Evolutionary conservation across 2,329 filamentous ascomycete genomes (phyloP).

Genomic region (Hypoxylon sp.): DNA sequence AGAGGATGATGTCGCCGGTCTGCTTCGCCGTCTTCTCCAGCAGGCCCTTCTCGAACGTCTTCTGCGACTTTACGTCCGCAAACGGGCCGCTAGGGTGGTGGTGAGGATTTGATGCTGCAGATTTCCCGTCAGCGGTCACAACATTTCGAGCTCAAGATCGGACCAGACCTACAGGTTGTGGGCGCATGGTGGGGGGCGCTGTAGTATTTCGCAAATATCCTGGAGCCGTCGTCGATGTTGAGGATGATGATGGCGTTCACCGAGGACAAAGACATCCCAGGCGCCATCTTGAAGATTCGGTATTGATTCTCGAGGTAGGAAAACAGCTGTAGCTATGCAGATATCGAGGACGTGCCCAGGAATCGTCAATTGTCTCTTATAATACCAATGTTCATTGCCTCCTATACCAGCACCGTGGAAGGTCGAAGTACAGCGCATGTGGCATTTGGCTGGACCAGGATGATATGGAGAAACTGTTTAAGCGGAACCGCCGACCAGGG

Average conservation of each 20-base stretch:
- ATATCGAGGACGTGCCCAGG: constrained; percentile 21
- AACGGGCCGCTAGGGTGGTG: constrained; percentile 79
- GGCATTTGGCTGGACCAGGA: constrained; percentile 33
- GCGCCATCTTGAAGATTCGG: constrained; percentile 69
- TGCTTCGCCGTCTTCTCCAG: constrained; percentile 97
- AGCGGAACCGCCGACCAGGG: constrained; percentile 33
- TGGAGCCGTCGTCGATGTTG: constrained; percentile 87
- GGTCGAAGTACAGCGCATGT: constrained; percentile 36
- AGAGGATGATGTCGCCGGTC: constrained; percentile 94
- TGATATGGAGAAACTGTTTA: constrained; percentile 44
- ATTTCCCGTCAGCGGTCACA: constrained; percentile 41
- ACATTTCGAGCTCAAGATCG: background rate
- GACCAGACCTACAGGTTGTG: constrained; percentile 46
- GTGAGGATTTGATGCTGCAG: constrained; percentile 59
- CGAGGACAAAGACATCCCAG: constrained; percentile 81
- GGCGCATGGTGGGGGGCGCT: constrained; percentile 68
- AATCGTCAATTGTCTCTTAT: constrained; percentile 22
- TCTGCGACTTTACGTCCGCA: constrained; percentile 91
- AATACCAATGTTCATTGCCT: constrained; percentile 16
- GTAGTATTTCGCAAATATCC: constrained; percentile 86
- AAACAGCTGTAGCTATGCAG: constrained; percentile 17
- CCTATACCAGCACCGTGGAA: constrained; percentile 13
- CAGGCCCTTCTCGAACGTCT: constrained; percentile 95
- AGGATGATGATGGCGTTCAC: constrained; percentile 85
- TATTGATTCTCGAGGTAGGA: constrained; percentile 26